Conservation (phyloP, 2,329 filamentous ascomycete species). For the Xylaria sp. region DNA sequence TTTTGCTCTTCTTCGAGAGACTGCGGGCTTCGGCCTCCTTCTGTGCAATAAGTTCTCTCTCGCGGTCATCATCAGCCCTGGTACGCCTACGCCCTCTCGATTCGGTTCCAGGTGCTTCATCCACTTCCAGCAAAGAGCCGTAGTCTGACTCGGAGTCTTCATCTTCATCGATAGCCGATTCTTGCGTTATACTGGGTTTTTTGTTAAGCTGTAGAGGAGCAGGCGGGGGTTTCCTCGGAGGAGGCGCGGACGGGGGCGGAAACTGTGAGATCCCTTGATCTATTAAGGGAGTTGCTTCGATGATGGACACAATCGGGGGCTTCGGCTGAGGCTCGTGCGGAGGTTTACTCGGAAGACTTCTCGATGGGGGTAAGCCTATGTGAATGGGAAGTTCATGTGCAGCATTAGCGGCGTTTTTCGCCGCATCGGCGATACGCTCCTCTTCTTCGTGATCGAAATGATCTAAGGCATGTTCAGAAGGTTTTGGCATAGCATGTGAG, state of each 20-base stretch:
- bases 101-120: constrained; percentile 67
- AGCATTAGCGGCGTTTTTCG: constrained; percentile 59
- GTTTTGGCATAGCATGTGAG: constrained; percentile 68
- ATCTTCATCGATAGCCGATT: constrained; percentile 62
- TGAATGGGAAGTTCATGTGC: constrained; percentile 63
- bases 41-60: constrained; percentile 75
- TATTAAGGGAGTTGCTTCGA: constrained; percentile 57
- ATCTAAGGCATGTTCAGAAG: constrained; percentile 68
- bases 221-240: constrained; percentile 83
- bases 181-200: constrained; percentile 47
- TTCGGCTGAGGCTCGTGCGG: constrained; percentile 65
- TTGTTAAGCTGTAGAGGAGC: constrained; percentile 80
- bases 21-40: constrained; percentile 77
- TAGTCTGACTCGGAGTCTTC: constrained; percentile 81
- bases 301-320: constrained; percentile 57
- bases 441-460: constrained; percentile 67
- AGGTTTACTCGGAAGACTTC: constrained; percentile 64
- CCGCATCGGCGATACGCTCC: constrained; percentile 59
- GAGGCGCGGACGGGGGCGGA: constrained; percentile 65
- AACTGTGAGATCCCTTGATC: constrained; percentile 63
- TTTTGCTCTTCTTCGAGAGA: constrained; percentile 77
- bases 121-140: constrained; percentile 78
- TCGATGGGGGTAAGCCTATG: constrained; percentile 65
- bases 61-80: constrained; percentile 85
- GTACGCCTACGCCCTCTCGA: constrained; percentile 83